phyloP scores from a whole-genome alignment of 1,284 basidiomycete genomes.

The Irpex rosettiformis region DNA sequence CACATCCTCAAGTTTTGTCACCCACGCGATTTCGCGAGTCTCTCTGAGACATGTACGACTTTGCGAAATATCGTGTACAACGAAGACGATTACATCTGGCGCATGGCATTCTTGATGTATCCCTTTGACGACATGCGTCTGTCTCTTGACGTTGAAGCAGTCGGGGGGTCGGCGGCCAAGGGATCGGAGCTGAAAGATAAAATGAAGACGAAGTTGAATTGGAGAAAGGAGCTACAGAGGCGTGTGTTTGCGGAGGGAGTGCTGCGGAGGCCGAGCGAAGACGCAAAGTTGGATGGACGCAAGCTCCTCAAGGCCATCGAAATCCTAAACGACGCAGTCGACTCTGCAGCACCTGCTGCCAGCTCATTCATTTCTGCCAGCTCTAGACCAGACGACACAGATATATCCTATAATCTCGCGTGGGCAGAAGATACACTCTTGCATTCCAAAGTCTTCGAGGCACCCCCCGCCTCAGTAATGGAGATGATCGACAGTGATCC shows the following conservation, averaged over 20 bases:
- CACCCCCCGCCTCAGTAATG: not conserved
- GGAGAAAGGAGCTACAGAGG: constrained; percentile 30
- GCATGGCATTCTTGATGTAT: constrained; percentile 49
- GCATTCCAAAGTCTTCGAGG: constrained; percentile 27
- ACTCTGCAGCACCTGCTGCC: constrained; percentile 33
- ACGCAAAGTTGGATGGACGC: constrained; percentile 24
- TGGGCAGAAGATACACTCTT: constrained; percentile 13
- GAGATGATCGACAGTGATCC: not conserved
- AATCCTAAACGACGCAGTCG: constrained; percentile 40
- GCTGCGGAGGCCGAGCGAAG: constrained; percentile 13
- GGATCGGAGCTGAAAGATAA: not conserved
- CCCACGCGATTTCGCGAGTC: constrained; percentile 50
- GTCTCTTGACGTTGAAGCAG: constrained; percentile 14
- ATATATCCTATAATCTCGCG: constrained; percentile 10
- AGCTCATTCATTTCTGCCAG: constrained; percentile 14
- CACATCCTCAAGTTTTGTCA: constrained; percentile 50
- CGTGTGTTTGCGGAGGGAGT: constrained; percentile 28
- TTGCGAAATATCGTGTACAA: constrained; percentile 47
- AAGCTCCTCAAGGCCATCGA: constrained; percentile 35
- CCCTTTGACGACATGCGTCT: constrained; percentile 60
- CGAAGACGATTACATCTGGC: constrained; percentile 60
- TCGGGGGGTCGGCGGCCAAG: not conserved
- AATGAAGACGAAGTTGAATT: constrained; percentile 19
- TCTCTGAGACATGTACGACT: constrained; percentile 48
- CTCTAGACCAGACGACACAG: constrained; percentile 16